Base-by-base conservation (phyloP, 208 protist genomes). In the Trypanosoma lewisi region DNA sequence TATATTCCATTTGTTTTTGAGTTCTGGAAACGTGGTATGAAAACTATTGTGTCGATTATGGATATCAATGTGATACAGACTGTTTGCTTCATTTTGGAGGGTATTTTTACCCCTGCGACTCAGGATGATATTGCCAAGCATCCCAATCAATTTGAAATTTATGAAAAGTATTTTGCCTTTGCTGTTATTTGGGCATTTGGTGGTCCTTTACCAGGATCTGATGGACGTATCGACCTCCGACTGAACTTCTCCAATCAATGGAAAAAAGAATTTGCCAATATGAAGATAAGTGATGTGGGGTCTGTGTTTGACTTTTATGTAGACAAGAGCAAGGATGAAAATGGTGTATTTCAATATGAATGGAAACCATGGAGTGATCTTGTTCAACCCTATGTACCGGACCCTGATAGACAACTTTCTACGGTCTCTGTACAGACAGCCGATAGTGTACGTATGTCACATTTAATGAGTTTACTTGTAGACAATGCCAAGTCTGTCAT, bases 141-240 rank as follows among this genome's bases (percentile, higher is more conserved):
- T 71, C 75, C 82, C 37, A 95, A 89, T 70, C 61, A 81, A 23
- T 94, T 94, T 74, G 95, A 98, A 30, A 77, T 98, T 21, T 98
- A 97, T 77, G 98, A 99, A 80, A 89, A 96, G 57, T 98, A 97
- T 77, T 99, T 99, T 81, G 93, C 97, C 17, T 99, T 98, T 80
- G 91, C 97, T 34, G 84, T 93, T 37, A 89, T 99, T 67, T 99
- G 97, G 97, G 96, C 96, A 14, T 97, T 98, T 78, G 98, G 97
- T 63, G 97, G 97, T 30, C 92, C 94, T 49, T 85, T 98, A 42
- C 90, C 92, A 27, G 87, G 87, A 47, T 97, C 98, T n/a, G 94
- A 99, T 71, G 90, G 96, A 39, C 75, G 81, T 48, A 80, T 97
- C 30, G 93, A 97, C 73, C 83, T 87, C 83, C 83, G 90, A 28